phyloP scores from a whole-genome alignment of 2,329 filamentous ascomycete genomes.

The Diaporthe destruens region DNA sequence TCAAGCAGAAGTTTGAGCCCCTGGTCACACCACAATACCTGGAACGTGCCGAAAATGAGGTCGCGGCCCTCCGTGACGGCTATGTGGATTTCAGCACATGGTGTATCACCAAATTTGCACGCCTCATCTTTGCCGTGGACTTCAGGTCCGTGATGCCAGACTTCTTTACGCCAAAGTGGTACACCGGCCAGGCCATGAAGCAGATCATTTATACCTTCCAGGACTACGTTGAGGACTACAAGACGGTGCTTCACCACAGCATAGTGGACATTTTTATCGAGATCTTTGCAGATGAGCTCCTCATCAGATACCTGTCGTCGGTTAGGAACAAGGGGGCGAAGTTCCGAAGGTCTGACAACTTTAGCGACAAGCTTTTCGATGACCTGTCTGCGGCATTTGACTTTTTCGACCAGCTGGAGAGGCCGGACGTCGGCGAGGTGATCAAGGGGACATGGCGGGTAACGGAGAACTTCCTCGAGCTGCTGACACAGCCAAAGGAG shows the following conservation, averaged over 20 bases:
- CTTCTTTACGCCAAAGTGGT: slow-evolving; percentile 94
- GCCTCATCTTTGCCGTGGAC: slow-evolving; percentile 90
- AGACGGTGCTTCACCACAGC: slow-evolving; percentile 84
- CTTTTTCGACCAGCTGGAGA: slow-evolving; percentile 82
- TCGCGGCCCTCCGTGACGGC: slow-evolving; percentile 83
- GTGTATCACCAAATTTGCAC: slow-evolving; percentile 88
- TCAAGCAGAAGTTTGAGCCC: slow-evolving; percentile 85
- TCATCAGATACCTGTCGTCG: slow-evolving; percentile 84
- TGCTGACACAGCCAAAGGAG: slow-evolving; percentile 83
- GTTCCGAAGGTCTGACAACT: slow-evolving; percentile 88
- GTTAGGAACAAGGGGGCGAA: slow-evolving; percentile 92
- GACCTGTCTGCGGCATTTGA: slow-evolving; percentile 92
- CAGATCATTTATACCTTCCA: slow-evolving; percentile 95
- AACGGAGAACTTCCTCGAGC: slow-evolving; percentile 83
- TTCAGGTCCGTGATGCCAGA: slow-evolving; percentile 85
- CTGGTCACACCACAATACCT: slow-evolving; percentile 85
- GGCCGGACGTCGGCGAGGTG: slow-evolving; percentile 74
- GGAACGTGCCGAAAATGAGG: slow-evolving; percentile 78
- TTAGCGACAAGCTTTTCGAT: slow-evolving; percentile 92
- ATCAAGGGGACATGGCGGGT: slow-evolving; percentile 96
- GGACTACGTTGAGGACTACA: slow-evolving; percentile 93
- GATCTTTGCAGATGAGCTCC: slow-evolving; percentile 91
- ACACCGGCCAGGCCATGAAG: slow-evolving; percentile 86
- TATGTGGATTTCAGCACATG: slow-evolving; percentile 96
- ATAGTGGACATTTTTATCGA: slow-evolving; percentile 93